Evolutionary conservation across 257 asterid species (phyloP), one percentile per base, ranked within the genome.

Genomic region (Thymus quinquecostatus): DNA sequence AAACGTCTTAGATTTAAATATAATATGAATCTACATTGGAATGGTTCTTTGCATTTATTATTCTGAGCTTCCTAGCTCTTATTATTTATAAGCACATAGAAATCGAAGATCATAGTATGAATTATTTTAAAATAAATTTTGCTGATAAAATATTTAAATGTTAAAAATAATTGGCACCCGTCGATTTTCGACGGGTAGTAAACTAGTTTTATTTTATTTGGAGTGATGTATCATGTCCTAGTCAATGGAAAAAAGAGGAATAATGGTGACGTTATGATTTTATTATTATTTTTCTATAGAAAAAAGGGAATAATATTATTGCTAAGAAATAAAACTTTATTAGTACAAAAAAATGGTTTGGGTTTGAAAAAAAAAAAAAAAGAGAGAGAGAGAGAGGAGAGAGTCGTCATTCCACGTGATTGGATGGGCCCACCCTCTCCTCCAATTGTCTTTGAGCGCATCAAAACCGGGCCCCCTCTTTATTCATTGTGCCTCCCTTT

Each of bases 381-480:
- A 21, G 21, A 21, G 21, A 21, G 21, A 21, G 21, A 21, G 21
- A 21, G 21, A 21, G 21, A 21, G 21, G 21, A 21, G 21, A 72
- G 80, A 80, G 71, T 63, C 79, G 82, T 74, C 58, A 79, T 71
- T 80, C 78, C 92, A 84, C 87, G 92, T 87, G 92, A 81, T 69
- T 30, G 82, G 82, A 40, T 14, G 88, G 84, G 56, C 83, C 92
- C 58, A 82, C 82, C 4, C 68, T 72, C 79, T 78, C 70, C 75
- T 54, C 81, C 80, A 68, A 69, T 86, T 77, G 83, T 71, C 85
- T 75, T 72, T 71, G 41, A 64, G 62, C 75, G 82, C 77, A 67
- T 71, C 74, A 70, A 60, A 60, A 34, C 58, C 36, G 49, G 78
- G 75, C 41, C 41, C 41, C 6, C 41, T 4, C 41, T 65, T 45